A percentile compares a stretch with the other conserved stretches of the same genome.
Conservation (phyloP, 352 stramenopile genomes). For the Phytophthora crassamura region DNA sequence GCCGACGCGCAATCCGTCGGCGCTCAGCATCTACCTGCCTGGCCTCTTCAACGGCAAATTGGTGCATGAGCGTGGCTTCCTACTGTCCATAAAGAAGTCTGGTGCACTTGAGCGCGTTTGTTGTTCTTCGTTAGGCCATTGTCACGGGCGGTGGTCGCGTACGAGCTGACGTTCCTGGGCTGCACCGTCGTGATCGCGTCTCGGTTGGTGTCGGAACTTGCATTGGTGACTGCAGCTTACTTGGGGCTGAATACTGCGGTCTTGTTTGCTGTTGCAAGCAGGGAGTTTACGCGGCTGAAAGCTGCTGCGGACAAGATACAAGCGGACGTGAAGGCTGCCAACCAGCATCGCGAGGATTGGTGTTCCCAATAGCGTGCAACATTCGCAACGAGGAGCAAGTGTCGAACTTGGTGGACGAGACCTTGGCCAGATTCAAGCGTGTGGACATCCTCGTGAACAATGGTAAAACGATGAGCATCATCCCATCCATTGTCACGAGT, state of each 20-base stretch:
- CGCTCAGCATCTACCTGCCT: conserved; percentile 56
- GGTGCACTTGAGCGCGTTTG: not conserved
- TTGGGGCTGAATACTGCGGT: no score
- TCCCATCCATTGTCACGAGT: no score
- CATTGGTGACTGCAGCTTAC: conserved; percentile 4
- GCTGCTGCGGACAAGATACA: conserved; percentile 59
- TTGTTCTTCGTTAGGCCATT: conserved; percentile 42
- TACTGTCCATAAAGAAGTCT: no score
- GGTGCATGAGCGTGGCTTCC: conserved; percentile 32
- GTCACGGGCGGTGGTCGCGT: conserved; percentile 81
- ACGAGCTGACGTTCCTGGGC: conserved; percentile 74
- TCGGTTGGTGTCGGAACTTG: conserved; percentile 25
- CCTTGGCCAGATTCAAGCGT: conserved; percentile 68
- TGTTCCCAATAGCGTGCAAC: conserved; percentile 61
- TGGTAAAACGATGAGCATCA: conserved; percentile 34
- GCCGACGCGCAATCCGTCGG: conserved; percentile 41
- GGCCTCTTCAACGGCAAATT: conserved; percentile 72
- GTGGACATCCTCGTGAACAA: conserved; percentile 96
- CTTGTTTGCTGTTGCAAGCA: conserved; percentile 25
- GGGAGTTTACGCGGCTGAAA: conserved; percentile 61
- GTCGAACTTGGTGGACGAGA: conserved; percentile 59
- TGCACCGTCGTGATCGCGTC: conserved; percentile 75
- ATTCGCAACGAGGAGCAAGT: conserved; percentile 75
- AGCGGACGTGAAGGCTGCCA: conserved; percentile 39
- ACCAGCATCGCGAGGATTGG: conserved; percentile 29